A percentile compares a stretch with the other conserved stretches of the same genome.
These are phyloP conservation scores for Colletotrichum cordylinicola DNA, from an alignment of 2,329 filamentous ascomycete species.

Conservation along the genomic window DNA sequence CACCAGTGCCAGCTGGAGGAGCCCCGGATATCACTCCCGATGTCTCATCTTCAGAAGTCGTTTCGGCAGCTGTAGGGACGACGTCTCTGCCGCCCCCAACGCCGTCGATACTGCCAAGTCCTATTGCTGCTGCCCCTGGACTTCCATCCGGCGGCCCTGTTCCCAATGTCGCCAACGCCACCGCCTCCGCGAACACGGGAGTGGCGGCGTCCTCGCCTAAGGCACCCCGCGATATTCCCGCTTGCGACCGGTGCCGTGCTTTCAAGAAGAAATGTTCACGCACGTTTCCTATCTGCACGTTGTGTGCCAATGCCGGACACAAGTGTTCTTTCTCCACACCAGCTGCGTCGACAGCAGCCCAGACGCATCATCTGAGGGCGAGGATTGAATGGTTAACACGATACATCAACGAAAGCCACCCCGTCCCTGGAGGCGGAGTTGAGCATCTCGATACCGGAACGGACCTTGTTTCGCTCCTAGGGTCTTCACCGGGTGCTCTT, in stretches of 20 bases:
- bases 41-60: neutral
- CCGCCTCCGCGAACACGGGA: constrained; percentile 30
- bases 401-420: constrained; percentile 38
- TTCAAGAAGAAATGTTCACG: constrained; percentile 53
- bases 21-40: neutral
- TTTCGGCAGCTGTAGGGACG: neutral
- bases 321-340: constrained; percentile 41
- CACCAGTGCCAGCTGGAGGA: neutral
- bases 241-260: constrained; percentile 48
- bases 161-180: constrained; percentile 25
- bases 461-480: constrained; percentile 27
- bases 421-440: constrained; percentile 35
- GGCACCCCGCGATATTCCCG: constrained; percentile 29
- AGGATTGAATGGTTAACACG: constrained; percentile 45
- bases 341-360: constrained; percentile 33
- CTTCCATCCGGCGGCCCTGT: neutral
- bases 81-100: neutral
- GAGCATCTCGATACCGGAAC: constrained; percentile 41
- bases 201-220: constrained; percentile 25
- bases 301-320: constrained; percentile 43
- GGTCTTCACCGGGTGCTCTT: constrained; percentile 6
- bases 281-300: constrained; percentile 43
- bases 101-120: neutral
- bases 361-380: constrained; percentile 42
- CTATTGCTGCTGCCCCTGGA: neutral